These are phyloP conservation scores for Solanum lignicaule DNA, from an alignment of 257 asterid genomes.

Conservation along the genomic window DNA sequence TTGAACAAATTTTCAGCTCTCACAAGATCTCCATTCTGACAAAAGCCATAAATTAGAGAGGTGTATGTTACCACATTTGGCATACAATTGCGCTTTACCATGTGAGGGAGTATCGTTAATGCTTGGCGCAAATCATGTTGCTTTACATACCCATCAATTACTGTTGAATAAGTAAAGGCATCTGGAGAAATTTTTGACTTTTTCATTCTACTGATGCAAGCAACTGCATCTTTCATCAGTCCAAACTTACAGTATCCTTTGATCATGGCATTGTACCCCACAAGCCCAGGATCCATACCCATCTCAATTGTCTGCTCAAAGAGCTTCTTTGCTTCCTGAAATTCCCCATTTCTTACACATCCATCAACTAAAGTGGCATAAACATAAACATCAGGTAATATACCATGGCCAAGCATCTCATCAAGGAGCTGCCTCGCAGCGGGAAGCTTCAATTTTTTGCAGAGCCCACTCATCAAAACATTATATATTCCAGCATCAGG, in stretches of 20 bases:
- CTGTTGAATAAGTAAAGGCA: constrained; percentile 68
- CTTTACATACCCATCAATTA: constrained; percentile 74
- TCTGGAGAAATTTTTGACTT: constrained; percentile 44
- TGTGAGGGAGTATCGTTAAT: constrained; percentile 39
- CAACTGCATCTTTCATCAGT: constrained; percentile 57
- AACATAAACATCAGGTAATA: constrained; percentile 55
- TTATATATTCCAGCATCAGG: constrained; percentile 85
- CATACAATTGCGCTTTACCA: constrained; percentile 30
- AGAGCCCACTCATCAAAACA: constrained; percentile 70
- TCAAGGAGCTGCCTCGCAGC: constrained; percentile 51
- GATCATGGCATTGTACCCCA: constrained; percentile 77
- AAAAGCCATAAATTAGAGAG: constrained; percentile 70
- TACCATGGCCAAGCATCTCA: constrained; percentile 60
- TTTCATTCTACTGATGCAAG: constrained; percentile 45
- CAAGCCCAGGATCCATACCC: constrained; percentile 62
- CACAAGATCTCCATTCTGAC: constrained; percentile 32
- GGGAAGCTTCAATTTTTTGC: constrained; percentile 42
- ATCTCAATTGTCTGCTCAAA: constrained; percentile 36
- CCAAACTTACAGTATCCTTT: constrained; percentile 83
- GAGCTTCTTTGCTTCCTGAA: constrained; percentile 53
- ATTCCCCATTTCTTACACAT: constrained; percentile 48
- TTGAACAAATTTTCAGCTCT: constrained; percentile 48
- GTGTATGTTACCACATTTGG: constrained; percentile 66
- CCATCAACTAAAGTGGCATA: constrained; percentile 87
- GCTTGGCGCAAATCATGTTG: constrained; percentile 56